phyloP scores from a whole-genome alignment of 352 stramenopile genomes.

The Hyaloperonospora arabidopsidis region DNA sequence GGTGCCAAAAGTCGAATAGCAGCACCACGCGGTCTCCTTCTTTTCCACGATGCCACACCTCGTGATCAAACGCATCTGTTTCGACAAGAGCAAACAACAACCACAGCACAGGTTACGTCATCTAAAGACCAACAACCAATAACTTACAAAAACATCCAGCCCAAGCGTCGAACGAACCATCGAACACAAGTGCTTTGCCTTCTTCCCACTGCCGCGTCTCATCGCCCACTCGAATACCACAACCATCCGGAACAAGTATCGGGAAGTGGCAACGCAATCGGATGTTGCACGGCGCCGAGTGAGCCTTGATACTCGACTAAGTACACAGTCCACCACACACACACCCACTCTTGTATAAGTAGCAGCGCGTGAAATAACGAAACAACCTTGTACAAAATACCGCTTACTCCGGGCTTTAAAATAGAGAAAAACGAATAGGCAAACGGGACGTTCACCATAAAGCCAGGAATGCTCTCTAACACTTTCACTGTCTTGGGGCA shows the following conservation, averaged over 20 bases:
- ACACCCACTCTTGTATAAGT: neutral
- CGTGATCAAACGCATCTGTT: slow-evolving; percentile 72
- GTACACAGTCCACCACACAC: slow-evolving; percentile 1
- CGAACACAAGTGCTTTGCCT: slow-evolving; percentile 73
- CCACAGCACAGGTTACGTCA: neutral
- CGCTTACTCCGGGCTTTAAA: slow-evolving; percentile 70
- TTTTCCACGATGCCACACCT: slow-evolving; percentile 65
- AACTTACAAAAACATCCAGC: no score
- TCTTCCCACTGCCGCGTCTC: slow-evolving; percentile 74
- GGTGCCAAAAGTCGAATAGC: slow-evolving; percentile 82
- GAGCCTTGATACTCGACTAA: slow-evolving; percentile 84
- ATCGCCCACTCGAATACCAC: slow-evolving; percentile 89
- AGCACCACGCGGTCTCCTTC: slow-evolving; percentile 72
- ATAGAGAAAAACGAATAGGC: slow-evolving; percentile 95
- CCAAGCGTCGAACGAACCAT: no score
- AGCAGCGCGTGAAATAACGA: neutral
- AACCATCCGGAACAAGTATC: slow-evolving; percentile 82
- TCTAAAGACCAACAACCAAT: no score
- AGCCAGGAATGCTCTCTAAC: slow-evolving; percentile 70
- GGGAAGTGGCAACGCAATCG: slow-evolving; percentile 92
- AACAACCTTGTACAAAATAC: no score
- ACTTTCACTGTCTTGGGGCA: slow-evolving; percentile 63
- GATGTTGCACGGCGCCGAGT: slow-evolving; percentile 94
- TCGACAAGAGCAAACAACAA: neutral
- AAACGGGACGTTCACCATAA: slow-evolving; percentile 88